Percentiles rank a stretch among this genome's conserved stretches.
phyloP scores from a whole-genome alignment of 179 eudicot species.

The Beta corolliflora region DNA sequence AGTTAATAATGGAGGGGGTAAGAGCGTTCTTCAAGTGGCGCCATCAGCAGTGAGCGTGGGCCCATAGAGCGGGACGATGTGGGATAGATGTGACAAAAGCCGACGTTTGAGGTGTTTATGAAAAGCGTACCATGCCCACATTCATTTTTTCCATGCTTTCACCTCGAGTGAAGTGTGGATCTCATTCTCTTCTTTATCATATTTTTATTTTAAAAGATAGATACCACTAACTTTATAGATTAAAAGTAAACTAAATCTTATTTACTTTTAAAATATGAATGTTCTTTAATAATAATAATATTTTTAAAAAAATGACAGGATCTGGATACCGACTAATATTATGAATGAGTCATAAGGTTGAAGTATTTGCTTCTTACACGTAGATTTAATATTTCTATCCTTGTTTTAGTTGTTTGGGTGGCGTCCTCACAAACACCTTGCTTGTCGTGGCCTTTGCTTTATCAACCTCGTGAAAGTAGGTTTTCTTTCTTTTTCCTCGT shows the following conservation, averaged over 20 bases:
- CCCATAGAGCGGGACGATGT: background rate
- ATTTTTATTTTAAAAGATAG: background rate
- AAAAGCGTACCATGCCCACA: background rate
- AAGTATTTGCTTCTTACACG: background rate
- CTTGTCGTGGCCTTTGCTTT: slow-evolving; percentile 7
- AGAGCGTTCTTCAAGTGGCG: slow-evolving; percentile 17
- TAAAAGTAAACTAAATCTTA: background rate
- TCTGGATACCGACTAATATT: background rate
- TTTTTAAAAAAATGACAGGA: background rate
- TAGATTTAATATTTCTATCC: background rate
- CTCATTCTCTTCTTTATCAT: background rate
- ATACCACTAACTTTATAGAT: too few relatives aligned
- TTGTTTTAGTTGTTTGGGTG: slow-evolving; percentile 5
- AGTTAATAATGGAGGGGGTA: background rate
- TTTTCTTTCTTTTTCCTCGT: background rate
- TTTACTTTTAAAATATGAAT: too few relatives aligned
- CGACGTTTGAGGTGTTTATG: slow-evolving; percentile 22
- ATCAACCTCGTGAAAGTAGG: background rate
- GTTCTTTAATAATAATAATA: too few relatives aligned
- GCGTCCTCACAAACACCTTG: slow-evolving; percentile 12
- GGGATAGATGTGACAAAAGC: slow-evolving; percentile 20
- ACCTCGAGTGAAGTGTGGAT: background rate
- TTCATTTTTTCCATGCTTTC: background rate
- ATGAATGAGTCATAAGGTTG: background rate
- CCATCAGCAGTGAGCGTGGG: slow-evolving; percentile 1